Conservation (phyloP, 2,329 filamentous ascomycete genomes). For the Microsporum audouinii region DNA sequence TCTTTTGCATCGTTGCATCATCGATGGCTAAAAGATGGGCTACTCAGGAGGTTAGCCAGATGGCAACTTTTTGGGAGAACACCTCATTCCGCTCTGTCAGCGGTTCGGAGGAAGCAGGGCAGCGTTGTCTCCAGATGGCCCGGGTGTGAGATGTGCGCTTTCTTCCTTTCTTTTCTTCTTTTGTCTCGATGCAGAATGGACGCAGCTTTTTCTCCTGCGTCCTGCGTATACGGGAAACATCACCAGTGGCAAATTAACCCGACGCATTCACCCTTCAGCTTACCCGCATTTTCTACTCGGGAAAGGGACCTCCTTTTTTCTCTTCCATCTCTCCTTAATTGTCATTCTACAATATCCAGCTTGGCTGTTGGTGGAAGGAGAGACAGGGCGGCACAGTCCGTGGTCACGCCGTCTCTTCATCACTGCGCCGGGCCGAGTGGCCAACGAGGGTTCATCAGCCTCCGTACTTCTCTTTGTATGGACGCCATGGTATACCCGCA, state of each 20-base stretch:
- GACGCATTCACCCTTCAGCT: neutral
- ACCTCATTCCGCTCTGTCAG: too few relatives aligned
- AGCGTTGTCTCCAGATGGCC: neutral
- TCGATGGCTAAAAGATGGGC: neutral
- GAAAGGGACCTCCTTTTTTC: neutral
- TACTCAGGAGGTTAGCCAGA: neutral
- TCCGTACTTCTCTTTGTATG: neutral
- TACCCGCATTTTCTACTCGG: neutral
- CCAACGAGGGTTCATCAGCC: neutral
- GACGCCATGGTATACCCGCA: neutral
- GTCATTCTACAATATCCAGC: neutral
- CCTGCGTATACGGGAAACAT: neutral
- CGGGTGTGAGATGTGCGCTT: neutral
- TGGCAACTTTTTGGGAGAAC: neutral
- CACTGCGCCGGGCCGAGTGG: neutral
- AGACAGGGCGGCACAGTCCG: slow-evolving; percentile 2
- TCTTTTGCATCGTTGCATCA: neutral
- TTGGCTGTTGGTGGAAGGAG: neutral
- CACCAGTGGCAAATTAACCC: neutral
- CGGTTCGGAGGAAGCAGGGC: neutral
- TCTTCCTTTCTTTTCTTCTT: neutral
- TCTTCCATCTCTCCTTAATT: neutral
- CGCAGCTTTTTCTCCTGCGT: neutral
- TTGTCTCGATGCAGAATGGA: neutral
- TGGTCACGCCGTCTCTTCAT: neutral